These are phyloP conservation scores for Vanrija sp. DNA, from an alignment of 1,284 basidiomycete species.

Conservation along the genomic window DNA sequence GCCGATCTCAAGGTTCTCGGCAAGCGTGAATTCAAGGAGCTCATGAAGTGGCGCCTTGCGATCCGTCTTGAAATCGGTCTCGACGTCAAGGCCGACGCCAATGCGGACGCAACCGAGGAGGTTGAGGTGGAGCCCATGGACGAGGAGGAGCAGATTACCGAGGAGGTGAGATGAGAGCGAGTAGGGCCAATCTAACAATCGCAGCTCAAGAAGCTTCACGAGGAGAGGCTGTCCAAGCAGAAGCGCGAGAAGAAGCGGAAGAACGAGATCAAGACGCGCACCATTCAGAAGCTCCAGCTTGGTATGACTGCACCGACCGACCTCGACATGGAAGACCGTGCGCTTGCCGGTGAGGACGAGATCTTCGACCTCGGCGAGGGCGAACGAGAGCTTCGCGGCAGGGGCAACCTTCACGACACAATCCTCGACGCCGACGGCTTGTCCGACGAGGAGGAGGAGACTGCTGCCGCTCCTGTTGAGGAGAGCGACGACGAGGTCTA, in stretches of 20 bases:
- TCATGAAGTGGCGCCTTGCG: constrained; percentile 85
- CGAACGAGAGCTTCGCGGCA: constrained; percentile 53
- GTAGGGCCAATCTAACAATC: not conserved
- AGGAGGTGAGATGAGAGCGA: constrained; percentile 61
- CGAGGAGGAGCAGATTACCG: constrained; percentile 80
- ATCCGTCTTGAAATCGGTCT: constrained; percentile 82
- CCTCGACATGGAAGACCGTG: constrained; percentile 68
- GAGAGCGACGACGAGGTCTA: constrained; percentile 55
- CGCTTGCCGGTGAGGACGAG: constrained; percentile 65
- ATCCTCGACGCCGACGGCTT: constrained; percentile 52
- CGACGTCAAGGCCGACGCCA: constrained; percentile 67
- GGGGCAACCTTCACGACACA: constrained; percentile 51
- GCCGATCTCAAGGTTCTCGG: constrained; percentile 95
- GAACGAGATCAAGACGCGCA: constrained; percentile 84
- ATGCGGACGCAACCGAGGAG: constrained; percentile 70
- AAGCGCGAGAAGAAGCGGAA: constrained; percentile 80
- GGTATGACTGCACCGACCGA: constrained; percentile 98
- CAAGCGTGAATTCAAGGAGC: constrained; percentile 90
- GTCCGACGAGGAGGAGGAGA: constrained; percentile 45
- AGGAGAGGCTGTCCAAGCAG: constrained; percentile 66
- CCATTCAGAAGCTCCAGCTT: constrained; percentile 91
- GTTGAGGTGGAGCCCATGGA: constrained; percentile 74
- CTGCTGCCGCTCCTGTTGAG: constrained; percentile 11
- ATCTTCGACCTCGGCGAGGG: constrained; percentile 75
- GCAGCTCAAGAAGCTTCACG: constrained; percentile 77